Evolutionary conservation across 1,284 basidiomycete species (phyloP), one percentile per base, ranked within the genome.

Genomic region (Malassezia restricta): DNA sequence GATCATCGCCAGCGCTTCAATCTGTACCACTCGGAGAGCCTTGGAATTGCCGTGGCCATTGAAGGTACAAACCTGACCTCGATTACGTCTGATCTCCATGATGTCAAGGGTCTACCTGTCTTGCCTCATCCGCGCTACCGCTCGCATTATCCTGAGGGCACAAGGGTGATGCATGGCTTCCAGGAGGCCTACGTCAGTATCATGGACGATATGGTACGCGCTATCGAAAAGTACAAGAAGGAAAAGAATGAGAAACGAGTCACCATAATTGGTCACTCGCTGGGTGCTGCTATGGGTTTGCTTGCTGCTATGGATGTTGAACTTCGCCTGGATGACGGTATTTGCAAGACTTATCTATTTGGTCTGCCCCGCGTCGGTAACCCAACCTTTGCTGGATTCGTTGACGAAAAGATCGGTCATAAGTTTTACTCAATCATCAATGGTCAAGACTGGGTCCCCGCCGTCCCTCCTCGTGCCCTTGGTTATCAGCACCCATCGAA

Each of bases 41-140:
- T 48, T 31, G 63, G 62, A 30, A 62, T 69, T 42, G 56, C 63
- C 8, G 61, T 69, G 3, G 55, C 59, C 5, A 63, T 61, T 42
- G 57, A 64, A 48, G 65, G 65, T 41, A 65, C 64, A 40, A 66
- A 68, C 55, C 46, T 58, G 5, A 53, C 53, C 20, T 60, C 57
- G 9, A 54, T 68, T 28, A 17, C 44, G 4, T 61, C 60, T 3
- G 50, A 57, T 31, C 20, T 62, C 32, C 62, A 63, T 48, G 65
- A 68, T 38, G 53, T 51, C 28, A 53, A 64, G 15, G 58, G 62
- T 14, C 40, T 30, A 12, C 51, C 46, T 6, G 58, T 55, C 29
- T 47, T 51, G 0, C 41, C 56, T 42, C 54, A 65, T 47, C 45
- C 51, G 24, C 52, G 62, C 29, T 59, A 63, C 42, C 35, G 48